These are phyloP conservation scores for Corynespora cassiicola DNA, from an alignment of 2,329 filamentous ascomycete genomes.

Conservation along the genomic window DNA sequence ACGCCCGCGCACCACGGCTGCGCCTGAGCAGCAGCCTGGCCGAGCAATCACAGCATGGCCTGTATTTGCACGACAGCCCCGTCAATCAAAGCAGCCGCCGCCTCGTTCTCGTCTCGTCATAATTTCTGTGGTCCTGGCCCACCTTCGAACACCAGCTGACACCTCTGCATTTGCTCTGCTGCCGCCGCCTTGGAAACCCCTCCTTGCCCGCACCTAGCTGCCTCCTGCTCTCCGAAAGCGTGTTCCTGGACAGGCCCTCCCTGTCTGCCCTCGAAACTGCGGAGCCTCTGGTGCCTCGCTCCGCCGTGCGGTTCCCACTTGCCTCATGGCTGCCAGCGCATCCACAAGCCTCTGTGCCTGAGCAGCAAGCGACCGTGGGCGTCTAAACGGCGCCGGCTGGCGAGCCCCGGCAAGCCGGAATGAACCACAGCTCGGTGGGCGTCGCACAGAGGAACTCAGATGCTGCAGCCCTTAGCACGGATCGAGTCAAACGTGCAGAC, in stretches of 20 bases:
- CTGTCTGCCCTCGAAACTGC: slow-evolving; percentile 6
- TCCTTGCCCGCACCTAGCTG: slow-evolving; percentile 10
- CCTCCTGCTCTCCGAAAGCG: slow-evolving; percentile 7
- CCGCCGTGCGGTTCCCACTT: slow-evolving; percentile 7
- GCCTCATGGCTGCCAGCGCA: background rate
- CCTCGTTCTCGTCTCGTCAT: slow-evolving; percentile 28
- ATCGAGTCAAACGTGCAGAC: slow-evolving; percentile 39
- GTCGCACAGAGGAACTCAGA: slow-evolving; percentile 32
- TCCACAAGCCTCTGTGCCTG: slow-evolving; percentile 7
- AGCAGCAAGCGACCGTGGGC: slow-evolving; percentile 15
- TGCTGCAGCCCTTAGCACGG: slow-evolving; percentile 24
- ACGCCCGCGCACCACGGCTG: too few species aligned
- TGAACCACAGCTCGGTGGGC: slow-evolving; percentile 30
- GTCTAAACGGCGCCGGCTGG: slow-evolving; percentile 22
- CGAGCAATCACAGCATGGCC: slow-evolving; percentile 27
- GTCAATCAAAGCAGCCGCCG: slow-evolving; percentile 23
- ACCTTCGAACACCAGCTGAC: slow-evolving; percentile 21
- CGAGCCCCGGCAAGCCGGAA: slow-evolving; percentile 22
- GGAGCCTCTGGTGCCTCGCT: slow-evolving; percentile 6
- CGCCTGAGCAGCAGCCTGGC: slow-evolving; percentile 4
- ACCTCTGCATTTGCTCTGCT: slow-evolving; percentile 16
- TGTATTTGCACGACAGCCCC: slow-evolving; percentile 37
- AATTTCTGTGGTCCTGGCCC: slow-evolving; percentile 16
- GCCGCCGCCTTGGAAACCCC: slow-evolving; percentile 23
- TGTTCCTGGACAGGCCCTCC: slow-evolving; percentile 12